Conservation (phyloP, 306 rosid species). For the Pyrus pyrifolia region DNA sequence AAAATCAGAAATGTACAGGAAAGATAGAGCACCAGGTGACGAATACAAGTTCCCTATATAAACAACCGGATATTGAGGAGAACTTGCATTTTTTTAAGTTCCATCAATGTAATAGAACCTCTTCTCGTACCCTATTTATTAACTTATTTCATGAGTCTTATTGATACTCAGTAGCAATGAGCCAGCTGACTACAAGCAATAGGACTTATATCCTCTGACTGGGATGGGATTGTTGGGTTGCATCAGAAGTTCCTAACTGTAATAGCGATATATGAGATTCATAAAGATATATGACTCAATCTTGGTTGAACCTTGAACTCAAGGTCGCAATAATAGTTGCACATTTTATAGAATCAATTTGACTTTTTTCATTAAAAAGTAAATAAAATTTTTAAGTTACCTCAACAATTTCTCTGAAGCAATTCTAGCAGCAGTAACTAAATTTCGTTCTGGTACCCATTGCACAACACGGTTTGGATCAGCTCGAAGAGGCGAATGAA, state of each 20-base stretch:
- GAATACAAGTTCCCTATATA: neutral
- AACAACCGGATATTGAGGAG: neutral
- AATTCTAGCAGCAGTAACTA: constrained; percentile 60
- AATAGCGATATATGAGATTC: neutral
- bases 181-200: neutral
- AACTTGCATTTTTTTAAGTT: neutral
- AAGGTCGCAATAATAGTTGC: neutral
- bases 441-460: constrained; percentile 64
- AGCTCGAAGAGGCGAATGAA: constrained; percentile 94
- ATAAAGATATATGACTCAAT: neutral
- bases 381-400: constrained; percentile 21
- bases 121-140: neutral
- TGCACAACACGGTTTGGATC: constrained; percentile 76
- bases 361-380: neutral
- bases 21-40: neutral
- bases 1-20: neutral
- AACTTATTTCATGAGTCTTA: neutral
- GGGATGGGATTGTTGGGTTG: neutral
- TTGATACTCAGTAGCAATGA: neutral
- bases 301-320: neutral
- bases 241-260: neutral
- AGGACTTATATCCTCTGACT: neutral
- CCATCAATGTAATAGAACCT: neutral
- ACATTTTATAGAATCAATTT: neutral
- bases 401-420: constrained; percentile 76